Conservation (phyloP, 2,329 filamentous ascomycete species). For the Cadophora sp. region DNA sequence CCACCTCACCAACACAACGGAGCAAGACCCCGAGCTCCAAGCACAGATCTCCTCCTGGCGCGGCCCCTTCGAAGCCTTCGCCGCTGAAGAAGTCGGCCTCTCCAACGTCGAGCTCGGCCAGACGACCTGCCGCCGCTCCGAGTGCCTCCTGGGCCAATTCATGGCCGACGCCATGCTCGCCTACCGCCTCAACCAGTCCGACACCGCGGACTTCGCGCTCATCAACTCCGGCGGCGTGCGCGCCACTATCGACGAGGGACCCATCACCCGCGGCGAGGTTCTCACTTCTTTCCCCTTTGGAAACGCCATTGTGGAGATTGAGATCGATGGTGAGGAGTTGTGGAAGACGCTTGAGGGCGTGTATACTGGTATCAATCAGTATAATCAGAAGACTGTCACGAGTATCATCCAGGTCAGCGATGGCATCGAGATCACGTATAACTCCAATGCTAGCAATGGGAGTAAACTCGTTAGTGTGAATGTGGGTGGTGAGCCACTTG, state of each 20-base stretch:
- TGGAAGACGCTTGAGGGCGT: constrained; percentile 66
- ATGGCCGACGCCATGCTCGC: constrained; percentile 66
- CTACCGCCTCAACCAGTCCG: constrained; percentile 58
- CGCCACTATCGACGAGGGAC: constrained; percentile 65
- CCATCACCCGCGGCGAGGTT: constrained; percentile 68
- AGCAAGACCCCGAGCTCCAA: constrained; percentile 63
- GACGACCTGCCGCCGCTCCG: constrained; percentile 60
- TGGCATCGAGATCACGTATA: constrained; percentile 62
- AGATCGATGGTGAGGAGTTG: constrained; percentile 58
- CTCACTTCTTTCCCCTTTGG: constrained; percentile 71
- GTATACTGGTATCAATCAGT: constrained; percentile 60
- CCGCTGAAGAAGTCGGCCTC: constrained; percentile 61
- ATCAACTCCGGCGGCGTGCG: constrained; percentile 71
- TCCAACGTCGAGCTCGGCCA: constrained; percentile 65
- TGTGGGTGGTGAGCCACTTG: constrained; percentile 55
- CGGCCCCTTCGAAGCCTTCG: constrained; percentile 65
- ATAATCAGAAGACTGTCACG: constrained; percentile 58
- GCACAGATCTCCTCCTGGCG: constrained; percentile 64
- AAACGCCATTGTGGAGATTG: constrained; percentile 67
- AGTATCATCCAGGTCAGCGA: constrained; percentile 66
- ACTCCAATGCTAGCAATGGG: constrained; percentile 57
- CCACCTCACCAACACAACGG: constrained; percentile 66
- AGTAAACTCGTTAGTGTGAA: constrained; percentile 59
- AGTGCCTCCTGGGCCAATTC: constrained; percentile 64
- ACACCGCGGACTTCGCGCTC: constrained; percentile 54